phyloP scores from a whole-genome alignment of 768 basidiomycete species.

The Hysterangium stoloniferum region DNA sequence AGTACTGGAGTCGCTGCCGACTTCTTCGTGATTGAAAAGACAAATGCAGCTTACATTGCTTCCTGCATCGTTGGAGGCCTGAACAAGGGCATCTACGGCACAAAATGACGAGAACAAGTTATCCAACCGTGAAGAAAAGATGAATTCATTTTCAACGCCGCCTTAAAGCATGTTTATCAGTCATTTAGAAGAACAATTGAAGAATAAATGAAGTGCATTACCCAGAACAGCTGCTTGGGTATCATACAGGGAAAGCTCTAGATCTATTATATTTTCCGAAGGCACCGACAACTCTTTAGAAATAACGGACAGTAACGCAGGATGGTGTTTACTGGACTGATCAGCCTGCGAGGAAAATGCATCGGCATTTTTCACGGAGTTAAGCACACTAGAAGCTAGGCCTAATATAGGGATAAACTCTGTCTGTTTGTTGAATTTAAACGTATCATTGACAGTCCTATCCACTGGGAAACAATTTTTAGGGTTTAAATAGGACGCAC shows the following conservation, averaged over 20 bases:
- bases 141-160: conserved; percentile 86
- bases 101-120: conserved; percentile 90
- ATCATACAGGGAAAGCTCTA: conserved; percentile 65
- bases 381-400: conserved; percentile 55
- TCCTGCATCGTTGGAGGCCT: conserved; percentile 40
- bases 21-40: conserved; percentile 94
- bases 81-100: conserved; percentile 83
- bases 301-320: conserved; percentile 64
- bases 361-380: conserved; percentile 24
- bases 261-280: conserved; percentile 83
- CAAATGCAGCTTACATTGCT: conserved; percentile 85
- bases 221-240: background rate
- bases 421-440: conserved; percentile 87
- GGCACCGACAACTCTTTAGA: conserved; percentile 69
- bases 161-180: too few species aligned
- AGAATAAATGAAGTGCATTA: background rate
- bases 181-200: too few species aligned
- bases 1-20: conserved; percentile 69
- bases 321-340: conserved; percentile 74
- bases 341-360: conserved; percentile 38
- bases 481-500: background rate
- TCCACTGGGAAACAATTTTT: conserved; percentile 61
- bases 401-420: conserved; percentile 89
- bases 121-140: conserved; percentile 88
- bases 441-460: conserved; percentile 49